These are phyloP conservation scores for Peronospora belbahrii DNA, from an alignment of 352 stramenopile species.

Conservation along the genomic window DNA sequence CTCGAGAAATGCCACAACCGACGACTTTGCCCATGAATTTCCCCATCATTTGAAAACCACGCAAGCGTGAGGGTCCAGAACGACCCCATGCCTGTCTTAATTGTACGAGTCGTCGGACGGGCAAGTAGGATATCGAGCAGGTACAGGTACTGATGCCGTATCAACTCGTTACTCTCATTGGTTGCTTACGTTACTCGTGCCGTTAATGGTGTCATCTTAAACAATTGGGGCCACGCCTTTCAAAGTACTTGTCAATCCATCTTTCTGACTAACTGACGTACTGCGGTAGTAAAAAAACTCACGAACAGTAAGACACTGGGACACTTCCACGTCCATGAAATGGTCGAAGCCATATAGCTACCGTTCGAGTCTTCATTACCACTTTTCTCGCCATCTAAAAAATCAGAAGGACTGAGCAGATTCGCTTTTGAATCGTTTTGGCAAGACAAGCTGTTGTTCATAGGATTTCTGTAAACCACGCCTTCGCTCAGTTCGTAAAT, in stretches of 20 bases:
- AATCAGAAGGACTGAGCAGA: slow-evolving; percentile 67
- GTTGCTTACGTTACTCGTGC: slow-evolving; percentile 7
- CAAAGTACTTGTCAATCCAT: slow-evolving; percentile 26
- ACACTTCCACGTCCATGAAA: slow-evolving; percentile 65
- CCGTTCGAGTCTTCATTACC: slow-evolving; percentile 65
- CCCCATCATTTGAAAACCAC: slow-evolving; percentile 67
- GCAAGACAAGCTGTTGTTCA: slow-evolving; percentile 74
- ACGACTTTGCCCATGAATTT: slow-evolving; percentile 73
- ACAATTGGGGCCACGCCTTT: slow-evolving; percentile 20
- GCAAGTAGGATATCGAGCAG: slow-evolving; percentile 19
- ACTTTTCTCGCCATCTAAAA: slow-evolving; percentile 76
- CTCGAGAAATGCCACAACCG: slow-evolving; percentile 68
- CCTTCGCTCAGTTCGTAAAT: slow-evolving; percentile 1
- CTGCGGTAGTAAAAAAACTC: slow-evolving; percentile 38
- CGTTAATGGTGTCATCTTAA: slow-evolving; percentile 10
- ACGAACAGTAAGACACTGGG: no score
- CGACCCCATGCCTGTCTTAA: slow-evolving; percentile 14
- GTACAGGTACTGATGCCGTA: slow-evolving; percentile 6
- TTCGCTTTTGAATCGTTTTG: slow-evolving; percentile 34
- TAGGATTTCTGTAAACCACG: slow-evolving; percentile 33
- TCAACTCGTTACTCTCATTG: slow-evolving; percentile 8
- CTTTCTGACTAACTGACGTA: slow-evolving; percentile 21
- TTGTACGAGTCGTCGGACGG: slow-evolving; percentile 9
- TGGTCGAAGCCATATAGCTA: slow-evolving; percentile 62
- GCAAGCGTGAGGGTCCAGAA: slow-evolving; percentile 24